A percentile compares a stretch with the other conserved stretches of the same genome.
These are phyloP conservation scores for Lathyrus sativus DNA, from an alignment of 306 rosid genomes.

Conservation along the genomic window DNA sequence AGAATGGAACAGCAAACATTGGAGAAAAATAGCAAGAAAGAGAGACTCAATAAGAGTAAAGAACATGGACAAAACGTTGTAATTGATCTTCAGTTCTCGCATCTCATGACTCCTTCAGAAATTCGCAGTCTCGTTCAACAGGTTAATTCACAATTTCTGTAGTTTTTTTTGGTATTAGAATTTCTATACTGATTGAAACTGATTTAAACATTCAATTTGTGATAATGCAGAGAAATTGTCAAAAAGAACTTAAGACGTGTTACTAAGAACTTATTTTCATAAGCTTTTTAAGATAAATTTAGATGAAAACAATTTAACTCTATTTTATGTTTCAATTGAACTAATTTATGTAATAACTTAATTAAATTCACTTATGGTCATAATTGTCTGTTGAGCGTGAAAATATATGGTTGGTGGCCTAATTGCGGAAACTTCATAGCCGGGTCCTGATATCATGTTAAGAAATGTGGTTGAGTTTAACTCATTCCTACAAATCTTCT, in stretches of 20 bases:
- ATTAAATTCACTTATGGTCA: no score
- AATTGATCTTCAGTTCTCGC: slow-evolving; percentile 73
- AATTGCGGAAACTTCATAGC: no score
- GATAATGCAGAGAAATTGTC: not conserved
- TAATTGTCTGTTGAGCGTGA: no score
- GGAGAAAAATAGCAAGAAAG: slow-evolving; percentile 61
- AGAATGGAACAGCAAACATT: slow-evolving; percentile 70
- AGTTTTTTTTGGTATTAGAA: not conserved
- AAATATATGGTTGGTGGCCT: no score
- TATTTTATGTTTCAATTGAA: no score
- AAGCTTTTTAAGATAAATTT: not conserved
- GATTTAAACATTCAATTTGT: not conserved
- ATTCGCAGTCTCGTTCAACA: slow-evolving; percentile 86
- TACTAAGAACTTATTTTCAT: not conserved
- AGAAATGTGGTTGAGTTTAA: no score
- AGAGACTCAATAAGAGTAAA: slow-evolving; percentile 57
- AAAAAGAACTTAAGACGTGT: not conserved
- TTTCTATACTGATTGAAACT: no score
- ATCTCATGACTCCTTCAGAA: slow-evolving; percentile 77
- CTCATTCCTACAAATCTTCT: no score
- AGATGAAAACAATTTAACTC: no score
- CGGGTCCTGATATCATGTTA: no score
- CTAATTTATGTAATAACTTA: no score
- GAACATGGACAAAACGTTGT: slow-evolving; percentile 72
- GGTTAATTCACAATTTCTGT: slow-evolving; percentile 38